A percentile compares a stretch with the other conserved stretches of the same genome.
Evolutionary conservation across 2,329 filamentous ascomycete genomes (phyloP).

Genomic region (Sporothrix pseudoabietina): DNA sequence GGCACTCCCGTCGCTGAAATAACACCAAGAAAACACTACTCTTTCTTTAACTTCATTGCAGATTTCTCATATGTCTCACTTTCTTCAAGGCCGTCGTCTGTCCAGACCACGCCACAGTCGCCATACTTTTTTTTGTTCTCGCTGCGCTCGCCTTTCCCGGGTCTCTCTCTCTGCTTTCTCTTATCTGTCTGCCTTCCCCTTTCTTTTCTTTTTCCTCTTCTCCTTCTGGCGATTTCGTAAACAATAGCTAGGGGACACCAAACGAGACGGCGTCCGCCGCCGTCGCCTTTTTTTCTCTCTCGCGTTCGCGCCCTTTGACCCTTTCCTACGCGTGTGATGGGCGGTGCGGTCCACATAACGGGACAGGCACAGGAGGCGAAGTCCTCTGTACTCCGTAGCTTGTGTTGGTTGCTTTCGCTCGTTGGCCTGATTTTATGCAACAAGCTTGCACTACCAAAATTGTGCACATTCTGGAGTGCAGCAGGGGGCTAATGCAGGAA

Average conservation of each 20-base stretch:
- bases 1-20: not conserved
- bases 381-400: not conserved
- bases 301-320: not conserved
- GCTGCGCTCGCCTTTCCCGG: no score
- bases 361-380: conserved; percentile 8
- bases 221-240: not conserved
- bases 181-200: no score
- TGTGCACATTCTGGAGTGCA: conserved; percentile 23
- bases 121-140: not conserved
- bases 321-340: not conserved
- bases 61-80: conserved; percentile 5
- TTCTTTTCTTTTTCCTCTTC: not conserved
- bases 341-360: not conserved
- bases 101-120: conserved; percentile 7
- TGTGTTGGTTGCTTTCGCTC: not conserved
- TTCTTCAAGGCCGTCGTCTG: not conserved
- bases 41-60: not conserved
- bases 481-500: conserved; percentile 24
- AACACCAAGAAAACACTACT: not conserved
- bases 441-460: not conserved
- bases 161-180: not conserved
- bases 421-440: not conserved
- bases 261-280: conserved; percentile 7
- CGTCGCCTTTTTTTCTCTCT: not conserved
- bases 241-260: not conserved